Percentiles rank a stretch among this genome's conserved stretches.
These are phyloP conservation scores for Plectosphaerella plurivora DNA, from an alignment of 2,329 filamentous ascomycete species.

Conservation along the genomic window DNA sequence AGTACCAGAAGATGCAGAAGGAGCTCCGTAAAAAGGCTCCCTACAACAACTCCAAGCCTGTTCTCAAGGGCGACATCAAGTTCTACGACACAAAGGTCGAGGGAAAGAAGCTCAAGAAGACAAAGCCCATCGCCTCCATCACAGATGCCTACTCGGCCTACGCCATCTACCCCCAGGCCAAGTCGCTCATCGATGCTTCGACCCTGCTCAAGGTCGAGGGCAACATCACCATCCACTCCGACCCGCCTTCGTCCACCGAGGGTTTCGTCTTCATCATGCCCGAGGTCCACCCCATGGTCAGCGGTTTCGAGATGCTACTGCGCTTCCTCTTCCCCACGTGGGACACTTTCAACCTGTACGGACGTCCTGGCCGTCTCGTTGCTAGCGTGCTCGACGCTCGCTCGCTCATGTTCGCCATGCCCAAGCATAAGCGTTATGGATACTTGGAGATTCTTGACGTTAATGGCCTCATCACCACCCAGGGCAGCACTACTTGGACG, in stretches of 20 bases:
- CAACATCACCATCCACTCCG: slow-evolving; percentile 79
- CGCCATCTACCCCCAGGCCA: slow-evolving; percentile 92
- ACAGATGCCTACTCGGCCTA: slow-evolving; percentile 89
- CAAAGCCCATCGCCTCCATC: slow-evolving; percentile 83
- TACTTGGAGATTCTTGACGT: slow-evolving; percentile 90
- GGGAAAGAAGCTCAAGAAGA: slow-evolving; percentile 86
- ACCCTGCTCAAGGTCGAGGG: slow-evolving; percentile 93
- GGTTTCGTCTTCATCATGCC: slow-evolving; percentile 99
- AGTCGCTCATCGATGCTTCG: slow-evolving; percentile 88
- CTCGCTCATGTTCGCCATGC: slow-evolving; percentile 98
- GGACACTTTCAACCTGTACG: slow-evolving; percentile 89
- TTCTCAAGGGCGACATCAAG: slow-evolving; percentile 83
- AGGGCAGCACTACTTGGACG: slow-evolving; percentile 72
- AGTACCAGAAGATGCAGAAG: slow-evolving; percentile 79
- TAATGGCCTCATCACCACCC: slow-evolving; percentile 69
- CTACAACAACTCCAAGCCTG: slow-evolving; percentile 63
- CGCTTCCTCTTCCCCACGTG: slow-evolving; percentile 90
- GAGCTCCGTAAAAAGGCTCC: slow-evolving; percentile 74
- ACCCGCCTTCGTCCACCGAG: slow-evolving; percentile 72
- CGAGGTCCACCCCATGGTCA: slow-evolving; percentile 85
- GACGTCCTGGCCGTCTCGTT: slow-evolving; percentile 78
- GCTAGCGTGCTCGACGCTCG: slow-evolving; percentile 82
- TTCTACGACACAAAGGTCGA: slow-evolving; percentile 81
- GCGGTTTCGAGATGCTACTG: slow-evolving; percentile 92
- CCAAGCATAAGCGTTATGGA: slow-evolving; percentile 79